Evolutionary conservation across 148 eudicot genomes (phyloP), one percentile per base, ranked within the genome.

Genomic region (Vaccinium corymbosum): DNA sequence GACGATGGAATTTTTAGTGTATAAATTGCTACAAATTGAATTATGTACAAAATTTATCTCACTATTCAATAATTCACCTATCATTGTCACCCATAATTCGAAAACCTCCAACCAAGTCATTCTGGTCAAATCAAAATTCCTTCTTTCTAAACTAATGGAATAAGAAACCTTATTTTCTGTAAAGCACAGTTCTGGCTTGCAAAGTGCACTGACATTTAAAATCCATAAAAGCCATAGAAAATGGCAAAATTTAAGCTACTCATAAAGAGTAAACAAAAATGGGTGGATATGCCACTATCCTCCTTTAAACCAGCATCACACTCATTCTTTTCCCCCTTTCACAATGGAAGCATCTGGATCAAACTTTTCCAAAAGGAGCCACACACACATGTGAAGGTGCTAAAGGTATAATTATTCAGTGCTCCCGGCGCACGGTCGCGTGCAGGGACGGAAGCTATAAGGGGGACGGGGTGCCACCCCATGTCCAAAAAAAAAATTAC

Each of bases 261-360:
- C 22, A n/a, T 3, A 42, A 4, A 22, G 17, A 22, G 3, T n/a
- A 50, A 50, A 49, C 17, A n/a, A 42, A 42, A 74, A 46, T 8
- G 50, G 51, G 72, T 59, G 72, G 71, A 25, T 42, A 42, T 17
- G 83, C 15, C 38, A 38, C 53, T 68, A 35, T 68, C 68, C 81
- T 77, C 62, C 82, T 79, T 66, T 75, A 64, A 64, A 66, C 84
- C 32, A 62, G 27, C 20, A 14, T n/a, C 76, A 77, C 76, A 16
- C 74, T 16, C 61, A 29, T 22, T 8, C 8, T 17, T 35, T 35
- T 52, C 16, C 68, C 16, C 38, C 50, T 42, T 2, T 14, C 15
- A 42, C 11, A 71, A 71, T 62, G 80, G 48, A 66, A 79, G 51
- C 71, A 56, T 80, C 82, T 56, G 22, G 72, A 46, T 80, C 62